Base-by-base conservation (phyloP, 345 rosid genomes). In the Bretschneidera sinensis region DNA sequence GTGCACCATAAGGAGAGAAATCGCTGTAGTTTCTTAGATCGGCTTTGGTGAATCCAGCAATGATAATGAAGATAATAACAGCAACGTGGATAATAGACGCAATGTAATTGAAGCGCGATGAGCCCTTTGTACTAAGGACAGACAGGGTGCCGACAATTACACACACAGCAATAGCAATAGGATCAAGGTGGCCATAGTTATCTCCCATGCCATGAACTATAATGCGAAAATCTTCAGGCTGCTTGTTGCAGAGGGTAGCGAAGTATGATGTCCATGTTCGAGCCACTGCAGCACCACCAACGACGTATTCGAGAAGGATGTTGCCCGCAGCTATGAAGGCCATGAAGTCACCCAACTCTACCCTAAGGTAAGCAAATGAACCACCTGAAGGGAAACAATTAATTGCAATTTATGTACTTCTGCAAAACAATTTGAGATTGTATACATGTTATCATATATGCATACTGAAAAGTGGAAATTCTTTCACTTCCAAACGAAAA, bases 301-400 rank as follows among this genome's bases (percentile, higher is more conserved):
- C 77, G 4, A 87, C 69, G 51, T 83, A 85, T 62, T 89, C 96
- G 1, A 92, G 71, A 19, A 92, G 71, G 25, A 92, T 87, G 81
- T 92, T 92, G 50, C 94, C 98, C 1, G 89, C 97, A 4, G 96
- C 91, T 0, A 92, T 76, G 81, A 87, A 92, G 23, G 97, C 95
- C 68, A 85, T 61, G 75, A 92, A 92, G 68, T 92, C 98, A 13
- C 98, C 97, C 5, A 89, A 81, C 74, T 91, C 98, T 28, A 91
- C 86, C 67, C 96, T 74, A 20, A 92, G 68, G 75, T 92, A 92
- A 15, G 95, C 98, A 53, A 92, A 92, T 24, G 95, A 92, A 17
- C 96, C 98, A 24, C 98, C 97, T 79, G 74, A 43, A 18, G 39
- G 9, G 18, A 31, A 31, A 9, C 35, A 31, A 31, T 4, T 4